A percentile compares a stretch with the other conserved stretches of the same genome.
phyloP scores from a whole-genome alignment of 2,329 filamentous ascomycete species.

The Albophoma yamanashiensis region DNA sequence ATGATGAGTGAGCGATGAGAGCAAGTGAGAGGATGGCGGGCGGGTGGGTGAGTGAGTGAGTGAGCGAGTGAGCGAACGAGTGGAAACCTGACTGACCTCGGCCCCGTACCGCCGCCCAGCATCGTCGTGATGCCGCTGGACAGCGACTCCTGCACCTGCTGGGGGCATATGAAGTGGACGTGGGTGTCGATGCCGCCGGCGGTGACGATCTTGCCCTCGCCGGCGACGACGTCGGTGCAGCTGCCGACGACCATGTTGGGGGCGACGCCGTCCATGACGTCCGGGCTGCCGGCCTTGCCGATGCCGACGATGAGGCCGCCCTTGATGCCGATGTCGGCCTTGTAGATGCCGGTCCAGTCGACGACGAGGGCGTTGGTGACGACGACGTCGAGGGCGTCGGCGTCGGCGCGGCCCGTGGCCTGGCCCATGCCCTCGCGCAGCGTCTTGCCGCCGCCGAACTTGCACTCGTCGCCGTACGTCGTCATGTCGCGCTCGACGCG shows the following conservation, averaged over 20 bases:
- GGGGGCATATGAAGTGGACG: slow-evolving; percentile 91
- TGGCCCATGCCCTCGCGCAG: slow-evolving; percentile 94
- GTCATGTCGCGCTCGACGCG: slow-evolving; percentile 81
- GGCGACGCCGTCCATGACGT: slow-evolving; percentile 84
- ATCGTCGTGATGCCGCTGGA: slow-evolving; percentile 83
- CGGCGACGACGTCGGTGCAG: slow-evolving; percentile 86
- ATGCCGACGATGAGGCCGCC: slow-evolving; percentile 77
- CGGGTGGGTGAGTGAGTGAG: too few relatives aligned
- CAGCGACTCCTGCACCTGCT: slow-evolving; percentile 76
- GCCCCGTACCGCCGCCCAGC: slow-evolving; percentile 83
- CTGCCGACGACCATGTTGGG: slow-evolving; percentile 71
- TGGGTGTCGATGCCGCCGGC: slow-evolving; percentile 84
- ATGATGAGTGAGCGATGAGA: background rate
- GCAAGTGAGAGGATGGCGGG: background rate
- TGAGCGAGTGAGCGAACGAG: background rate
- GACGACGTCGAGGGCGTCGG: slow-evolving; percentile 70
- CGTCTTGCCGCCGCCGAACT: slow-evolving; percentile 91
- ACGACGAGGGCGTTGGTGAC: slow-evolving; percentile 84
- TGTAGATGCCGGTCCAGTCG: slow-evolving; percentile 89
- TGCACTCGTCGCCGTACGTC: slow-evolving; percentile 82
- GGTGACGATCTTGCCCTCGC: slow-evolving; percentile 82
- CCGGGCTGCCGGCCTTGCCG: slow-evolving; percentile 93
- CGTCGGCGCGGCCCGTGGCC: slow-evolving; percentile 63
- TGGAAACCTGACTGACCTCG: slow-evolving; percentile 51
- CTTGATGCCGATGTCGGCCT: slow-evolving; percentile 93